phyloP scores from a whole-genome alignment of 345 rosid genomes.

The Carallia pectinifolia region DNA sequence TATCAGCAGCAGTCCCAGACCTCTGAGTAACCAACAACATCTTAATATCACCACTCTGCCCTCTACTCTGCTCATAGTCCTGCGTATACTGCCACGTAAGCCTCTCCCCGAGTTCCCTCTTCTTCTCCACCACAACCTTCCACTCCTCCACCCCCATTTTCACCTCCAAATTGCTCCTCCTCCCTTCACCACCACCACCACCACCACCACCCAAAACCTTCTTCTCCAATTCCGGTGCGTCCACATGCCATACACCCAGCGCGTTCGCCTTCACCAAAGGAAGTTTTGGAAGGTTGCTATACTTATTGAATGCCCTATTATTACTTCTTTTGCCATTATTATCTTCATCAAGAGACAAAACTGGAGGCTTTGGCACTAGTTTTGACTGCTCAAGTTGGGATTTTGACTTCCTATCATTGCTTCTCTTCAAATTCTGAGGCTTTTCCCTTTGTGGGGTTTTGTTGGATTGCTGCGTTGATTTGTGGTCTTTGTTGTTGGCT shows the following conservation, averaged over 20 bases:
- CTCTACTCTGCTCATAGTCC: slow-evolving; percentile 66
- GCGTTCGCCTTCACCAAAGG: slow-evolving; percentile 70
- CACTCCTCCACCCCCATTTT: slow-evolving; percentile 46
- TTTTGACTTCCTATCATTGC: slow-evolving; percentile 4
- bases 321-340: slow-evolving; percentile 8
- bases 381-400: slow-evolving; percentile 8
- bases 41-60: slow-evolving; percentile 79
- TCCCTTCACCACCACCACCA: slow-evolving; percentile 4
- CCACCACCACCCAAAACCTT: slow-evolving; percentile 46
- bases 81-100: slow-evolving; percentile 70
- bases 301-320: slow-evolving; percentile 38
- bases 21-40: slow-evolving; percentile 81
- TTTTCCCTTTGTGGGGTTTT: background rate
- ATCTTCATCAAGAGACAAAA: slow-evolving; percentile 48
- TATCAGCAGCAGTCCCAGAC: slow-evolving; percentile 93
- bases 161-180: slow-evolving; percentile 32
- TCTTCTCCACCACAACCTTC: slow-evolving; percentile 54
- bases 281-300: slow-evolving; percentile 58
- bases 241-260: slow-evolving; percentile 72
- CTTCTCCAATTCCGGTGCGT: slow-evolving; percentile 69
- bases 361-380: slow-evolving; percentile 54
- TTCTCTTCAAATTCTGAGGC: background rate
- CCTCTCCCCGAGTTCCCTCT: slow-evolving; percentile 77
- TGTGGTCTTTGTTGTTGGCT: background rate
- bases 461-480: background rate